phyloP scores from a whole-genome alignment of 345 rosid species.

The Boechera divaricarpa region DNA sequence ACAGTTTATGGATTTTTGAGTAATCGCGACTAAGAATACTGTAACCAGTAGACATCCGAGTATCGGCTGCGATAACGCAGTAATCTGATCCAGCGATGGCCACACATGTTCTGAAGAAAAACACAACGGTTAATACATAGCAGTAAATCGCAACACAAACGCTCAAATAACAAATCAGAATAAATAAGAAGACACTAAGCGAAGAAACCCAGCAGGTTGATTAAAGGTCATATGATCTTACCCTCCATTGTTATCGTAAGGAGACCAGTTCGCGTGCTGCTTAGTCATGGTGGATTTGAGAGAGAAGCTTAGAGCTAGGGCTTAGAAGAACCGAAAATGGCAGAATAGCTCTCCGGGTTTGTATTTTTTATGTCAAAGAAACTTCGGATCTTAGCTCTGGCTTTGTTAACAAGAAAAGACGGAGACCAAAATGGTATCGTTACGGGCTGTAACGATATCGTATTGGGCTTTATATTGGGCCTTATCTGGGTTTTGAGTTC shows the following conservation, averaged over 20 bases:
- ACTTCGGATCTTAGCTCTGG: constrained; percentile 44
- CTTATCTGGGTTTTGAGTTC: neutral
- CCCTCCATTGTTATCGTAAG: constrained; percentile 99
- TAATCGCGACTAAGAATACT: constrained; percentile 87
- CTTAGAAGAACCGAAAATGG: constrained; percentile 14
- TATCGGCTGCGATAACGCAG: constrained; percentile 95
- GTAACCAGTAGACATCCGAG: constrained; percentile 97
- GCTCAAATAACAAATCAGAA: neutral
- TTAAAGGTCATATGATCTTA: constrained; percentile 38
- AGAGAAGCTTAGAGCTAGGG: constrained; percentile 19
- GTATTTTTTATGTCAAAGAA: neutral
- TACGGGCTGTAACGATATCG: neutral
- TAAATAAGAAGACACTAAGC: neutral
- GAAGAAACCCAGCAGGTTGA: neutral
- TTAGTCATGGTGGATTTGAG: constrained; percentile 60
- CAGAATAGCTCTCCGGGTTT: neutral
- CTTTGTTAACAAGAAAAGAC: constrained; percentile 47
- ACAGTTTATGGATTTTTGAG: constrained; percentile 89
- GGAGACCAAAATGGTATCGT: constrained; percentile 6
- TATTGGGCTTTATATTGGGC: constrained; percentile 23
- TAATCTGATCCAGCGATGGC: constrained; percentile 96
- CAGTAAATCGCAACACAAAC: neutral
- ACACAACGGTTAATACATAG: constrained; percentile 1
- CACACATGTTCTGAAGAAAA: constrained; percentile 70
- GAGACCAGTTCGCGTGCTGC: constrained; percentile 85